These are phyloP conservation scores for Solanum chiquidenum DNA, from an alignment of 257 asterid genomes.

Conservation along the genomic window DNA sequence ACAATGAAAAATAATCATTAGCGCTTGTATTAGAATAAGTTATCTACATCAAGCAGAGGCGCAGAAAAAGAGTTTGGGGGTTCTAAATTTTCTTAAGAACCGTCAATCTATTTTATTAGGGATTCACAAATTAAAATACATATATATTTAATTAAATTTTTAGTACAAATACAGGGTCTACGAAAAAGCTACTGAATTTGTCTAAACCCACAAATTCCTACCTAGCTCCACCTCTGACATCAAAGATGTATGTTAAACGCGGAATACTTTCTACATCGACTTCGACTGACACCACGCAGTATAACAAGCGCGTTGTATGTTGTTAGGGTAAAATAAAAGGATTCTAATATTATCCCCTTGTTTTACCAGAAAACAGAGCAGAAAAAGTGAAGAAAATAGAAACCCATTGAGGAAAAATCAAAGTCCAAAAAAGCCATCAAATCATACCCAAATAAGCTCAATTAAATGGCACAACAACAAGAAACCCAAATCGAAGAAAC, in stretches of 20 bases:
- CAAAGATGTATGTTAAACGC: no score
- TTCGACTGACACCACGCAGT: background rate
- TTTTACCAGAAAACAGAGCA: background rate
- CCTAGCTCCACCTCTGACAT: no score
- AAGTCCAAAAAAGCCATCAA: background rate
- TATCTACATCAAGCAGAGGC: background rate
- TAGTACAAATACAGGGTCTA: no score
- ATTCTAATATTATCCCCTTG: background rate
- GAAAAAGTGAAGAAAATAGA: background rate
- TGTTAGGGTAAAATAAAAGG: background rate
- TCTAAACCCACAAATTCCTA: no score
- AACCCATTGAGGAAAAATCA: background rate
- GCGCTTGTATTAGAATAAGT: no score
- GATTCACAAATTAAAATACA: no score
- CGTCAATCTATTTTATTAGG: no score
- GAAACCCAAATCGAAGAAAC: background rate
- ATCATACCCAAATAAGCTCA: background rate
- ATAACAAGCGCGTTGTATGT: background rate
- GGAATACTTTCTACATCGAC: background rate
- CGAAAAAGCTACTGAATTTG: fast-evolving
- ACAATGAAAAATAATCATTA: no score
- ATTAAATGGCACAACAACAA: conserved; percentile 7
- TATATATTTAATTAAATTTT: no score
- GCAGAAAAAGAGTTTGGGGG: no score
- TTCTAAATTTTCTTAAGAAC: no score